Percentiles rank a stretch among this genome's conserved stretches.
Conservation (phyloP, 2,329 filamentous ascomycete genomes). For the Fusarium nodosum region DNA sequence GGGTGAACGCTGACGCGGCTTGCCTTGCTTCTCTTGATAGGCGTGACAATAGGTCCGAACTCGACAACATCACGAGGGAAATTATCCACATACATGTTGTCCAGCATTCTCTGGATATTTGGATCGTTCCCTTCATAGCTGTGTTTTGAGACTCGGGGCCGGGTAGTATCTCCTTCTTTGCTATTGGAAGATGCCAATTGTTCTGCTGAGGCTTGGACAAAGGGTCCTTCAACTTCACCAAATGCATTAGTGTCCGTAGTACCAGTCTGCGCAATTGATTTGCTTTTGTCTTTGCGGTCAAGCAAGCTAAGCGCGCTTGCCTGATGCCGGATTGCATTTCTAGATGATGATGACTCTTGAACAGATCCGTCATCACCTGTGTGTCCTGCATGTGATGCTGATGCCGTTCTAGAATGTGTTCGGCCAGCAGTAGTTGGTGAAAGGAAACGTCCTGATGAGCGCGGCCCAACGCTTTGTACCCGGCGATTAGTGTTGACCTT, state of each 20-base stretch:
- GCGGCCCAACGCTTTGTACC: slow-evolving; percentile 55
- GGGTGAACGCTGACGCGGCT: slow-evolving; percentile 63
- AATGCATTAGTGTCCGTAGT: slow-evolving; percentile 72
- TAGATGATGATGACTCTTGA: slow-evolving; percentile 58
- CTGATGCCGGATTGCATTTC: slow-evolving; percentile 67
- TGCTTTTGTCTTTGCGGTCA: slow-evolving; percentile 70
- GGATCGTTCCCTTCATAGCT: slow-evolving; percentile 87
- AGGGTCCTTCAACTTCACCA: slow-evolving; percentile 71
- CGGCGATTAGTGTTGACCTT: slow-evolving; percentile 67
- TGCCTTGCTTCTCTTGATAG: slow-evolving; percentile 69
- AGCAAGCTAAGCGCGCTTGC: slow-evolving; percentile 71
- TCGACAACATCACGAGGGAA: slow-evolving; percentile 75
- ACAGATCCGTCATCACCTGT: slow-evolving; percentile 55
- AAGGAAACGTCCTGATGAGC: slow-evolving; percentile 50
- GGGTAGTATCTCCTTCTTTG: slow-evolving; percentile 52
- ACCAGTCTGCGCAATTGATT: slow-evolving; percentile 70
- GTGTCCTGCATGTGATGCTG: slow-evolving; percentile 48
- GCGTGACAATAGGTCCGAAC: slow-evolving; percentile 85
- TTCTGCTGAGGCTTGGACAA: slow-evolving; percentile 55
- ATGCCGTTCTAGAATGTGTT: slow-evolving; percentile 57
- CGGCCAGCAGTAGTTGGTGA: slow-evolving; percentile 53
- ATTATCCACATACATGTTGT: slow-evolving; percentile 85
- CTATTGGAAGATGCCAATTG: slow-evolving; percentile 45
- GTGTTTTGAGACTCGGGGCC: slow-evolving; percentile 72
- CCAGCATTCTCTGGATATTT: slow-evolving; percentile 77